Base-by-base conservation (phyloP, 352 stramenopile genomes). In the Phytophthora sansomeana region DNA sequence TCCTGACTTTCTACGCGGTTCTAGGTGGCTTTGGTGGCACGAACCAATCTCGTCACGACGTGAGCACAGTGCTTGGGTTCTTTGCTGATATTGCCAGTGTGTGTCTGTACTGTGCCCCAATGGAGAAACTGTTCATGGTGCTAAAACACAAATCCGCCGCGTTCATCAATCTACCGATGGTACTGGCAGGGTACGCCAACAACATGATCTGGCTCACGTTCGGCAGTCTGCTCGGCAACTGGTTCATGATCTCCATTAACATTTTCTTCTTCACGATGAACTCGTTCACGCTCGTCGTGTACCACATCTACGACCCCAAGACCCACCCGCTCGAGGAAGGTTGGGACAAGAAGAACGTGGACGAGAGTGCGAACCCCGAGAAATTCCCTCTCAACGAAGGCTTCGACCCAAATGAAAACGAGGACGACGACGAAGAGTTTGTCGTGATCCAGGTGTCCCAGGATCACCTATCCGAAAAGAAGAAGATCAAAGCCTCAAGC, bases 171-270 rank as follows among this genome's bases (percentile, higher is more conserved):
- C 51, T 86, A 13, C 51, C 67, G 0, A 85, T 87, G 76, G 67
- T 83, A 14, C 24, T 76, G 1, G 74, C 74, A 0, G 81, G 73
- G 3, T 59, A 75, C 7, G 28, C 65, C 33, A 85, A 87, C 63
- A 89, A 87, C 58, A 53, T 63, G n/a, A 67, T 81, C 16, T 89
- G 78, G 78, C 59, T 84, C 32, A 60, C 70, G 16, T 89, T 84
- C 58, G 73, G 73, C 26, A 58, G 53, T 36, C 47, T 87, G 19
- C 55, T 77, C 14, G n/a, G 59, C 32, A 72, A 83, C 36, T 49
- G 29, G n/a, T 67, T 85, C 42, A 67, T 89, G 26, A 69, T 82
- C 26, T 65, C 57, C 6, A 68, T 61, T 56, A 78, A 78, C 66
- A 56, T 75, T 14, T 54, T 72, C 39, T 69, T 72, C 46, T 66